Evolutionary conservation across 768 basidiomycete genomes (phyloP), one percentile per base, ranked within the genome.

Genomic region (Kwoniella newhampshirensis): DNA sequence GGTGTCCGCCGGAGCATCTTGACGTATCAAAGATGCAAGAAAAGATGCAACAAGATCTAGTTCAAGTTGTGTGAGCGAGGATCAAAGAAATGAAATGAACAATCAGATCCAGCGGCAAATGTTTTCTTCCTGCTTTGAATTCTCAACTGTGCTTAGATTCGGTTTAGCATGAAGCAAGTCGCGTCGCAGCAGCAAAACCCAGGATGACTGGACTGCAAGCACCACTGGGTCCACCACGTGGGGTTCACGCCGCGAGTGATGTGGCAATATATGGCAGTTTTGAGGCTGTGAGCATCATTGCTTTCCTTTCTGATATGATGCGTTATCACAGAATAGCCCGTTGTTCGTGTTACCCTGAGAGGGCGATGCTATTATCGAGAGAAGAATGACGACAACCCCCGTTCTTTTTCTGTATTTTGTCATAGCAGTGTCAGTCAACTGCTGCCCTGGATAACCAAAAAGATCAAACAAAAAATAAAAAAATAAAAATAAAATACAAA

Each of bases 1-100:
- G 72, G 72, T 25, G 54, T 35, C 46, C 71, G 52, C 28, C 69
- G 46, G 1, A 75, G 63, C 74, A 75, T 75, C n/a, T n/a, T n/a
- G n/a, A n/a, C n/a, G n/a, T n/a, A n/a, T n/a, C n/a, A n/a, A n/a
- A n/a, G n/a, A n/a, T n/a, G n/a, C n/a, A n/a, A 41, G 17, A 41
- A 41, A 5, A 41, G 21, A 41, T 17, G 40, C 17, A n/a, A n/a
- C 17, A 41, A 21, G 21, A 41, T n/a, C n/a, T n/a, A n/a, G n/a
- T 21, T 17, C 9, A 27, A 45, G 9, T 26, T 15, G 44, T 45
- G 20, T 6, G 25, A 28, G 41, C 28, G 18, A 30, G 26, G 39
- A 23, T 23, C 27, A 46, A 36, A 46, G 8, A 25, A 41, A 56
- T 17, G 40, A 32, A 49, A 55, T 18, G 15, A n/a, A 17, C 25